These are phyloP conservation scores for Marchantia paleacea DNA, from an alignment of 225 moss, liverwort and hornwort genomes.

Conservation along the genomic window DNA sequence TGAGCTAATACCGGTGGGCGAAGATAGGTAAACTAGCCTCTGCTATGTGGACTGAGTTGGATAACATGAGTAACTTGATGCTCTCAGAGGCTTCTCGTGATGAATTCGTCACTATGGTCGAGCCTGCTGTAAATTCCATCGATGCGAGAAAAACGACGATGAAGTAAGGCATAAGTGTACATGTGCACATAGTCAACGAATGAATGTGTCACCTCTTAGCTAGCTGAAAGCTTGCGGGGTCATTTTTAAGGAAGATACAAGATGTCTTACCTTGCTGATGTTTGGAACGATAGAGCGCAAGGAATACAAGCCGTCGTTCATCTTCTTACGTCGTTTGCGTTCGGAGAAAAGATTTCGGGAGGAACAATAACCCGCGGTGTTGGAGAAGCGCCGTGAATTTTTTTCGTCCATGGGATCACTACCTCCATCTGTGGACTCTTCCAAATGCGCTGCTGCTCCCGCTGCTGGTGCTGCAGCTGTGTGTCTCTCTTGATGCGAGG, in stretches of 20 bases:
- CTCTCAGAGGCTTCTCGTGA: background rate
- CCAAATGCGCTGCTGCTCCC: background rate
- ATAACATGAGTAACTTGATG: too few species aligned
- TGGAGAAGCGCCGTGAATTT: conserved; percentile 1
- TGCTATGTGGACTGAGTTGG: too few species aligned
- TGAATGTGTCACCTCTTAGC: too few species aligned
- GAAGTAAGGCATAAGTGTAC: background rate
- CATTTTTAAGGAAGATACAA: background rate
- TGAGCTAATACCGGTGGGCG: too few species aligned
- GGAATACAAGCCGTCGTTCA: conserved; percentile 32
- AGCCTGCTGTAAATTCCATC: background rate
- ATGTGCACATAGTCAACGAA: too few species aligned
- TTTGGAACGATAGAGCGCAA: conserved; percentile 29
- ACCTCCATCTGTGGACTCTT: conserved; percentile 22
- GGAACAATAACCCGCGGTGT: conserved; percentile 17
- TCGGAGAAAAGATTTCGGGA: conserved; percentile 26
- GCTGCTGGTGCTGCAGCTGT: background rate
- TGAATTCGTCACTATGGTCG: background rate
- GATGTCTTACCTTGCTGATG: conserved; percentile 24
- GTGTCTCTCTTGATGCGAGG: background rate
- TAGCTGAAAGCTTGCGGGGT: too few species aligned
- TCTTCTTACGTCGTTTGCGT: conserved; percentile 30
- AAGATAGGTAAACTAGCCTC: too few species aligned
- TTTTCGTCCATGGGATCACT: conserved; percentile 22
- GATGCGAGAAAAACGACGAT: background rate